Conservation (phyloP, 2,329 filamentous ascomycete genomes). For the Alternaria ethzedia region DNA sequence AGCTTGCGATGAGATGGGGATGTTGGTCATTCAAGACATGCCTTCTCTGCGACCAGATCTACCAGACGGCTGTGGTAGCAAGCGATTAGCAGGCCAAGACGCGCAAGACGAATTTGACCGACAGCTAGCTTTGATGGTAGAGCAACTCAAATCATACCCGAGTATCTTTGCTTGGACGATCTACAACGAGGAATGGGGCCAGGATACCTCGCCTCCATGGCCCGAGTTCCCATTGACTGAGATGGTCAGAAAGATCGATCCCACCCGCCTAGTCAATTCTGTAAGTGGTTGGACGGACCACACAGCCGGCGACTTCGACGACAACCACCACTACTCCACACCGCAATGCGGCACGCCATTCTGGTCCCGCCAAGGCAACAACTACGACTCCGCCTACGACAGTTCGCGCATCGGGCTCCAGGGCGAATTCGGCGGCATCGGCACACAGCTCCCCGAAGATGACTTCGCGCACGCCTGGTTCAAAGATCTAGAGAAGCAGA, state of each 20-base stretch:
- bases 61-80: slow-evolving; percentile 13
- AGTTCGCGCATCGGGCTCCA: slow-evolving; percentile 68
- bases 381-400: slow-evolving; percentile 59
- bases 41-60: slow-evolving; percentile 58
- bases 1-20: slow-evolving; percentile 69
- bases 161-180: slow-evolving; percentile 72
- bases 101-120: slow-evolving; percentile 70
- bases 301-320: slow-evolving; percentile 68
- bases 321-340: slow-evolving; percentile 75
- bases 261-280: slow-evolving; percentile 68
- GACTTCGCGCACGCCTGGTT: slow-evolving; percentile 68
- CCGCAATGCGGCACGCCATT: slow-evolving; percentile 75
- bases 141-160: slow-evolving; percentile 69
- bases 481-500: slow-evolving; percentile 64
- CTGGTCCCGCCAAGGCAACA: slow-evolving; percentile 64
- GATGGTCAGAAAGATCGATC: slow-evolving; percentile 63
- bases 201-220: slow-evolving; percentile 39
- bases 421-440: slow-evolving; percentile 74
- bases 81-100: slow-evolving; percentile 28
- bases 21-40: slow-evolving; percentile 76
- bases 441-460: slow-evolving; percentile 60
- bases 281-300: slow-evolving; percentile 72
- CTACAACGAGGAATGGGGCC: slow-evolving; percentile 77
- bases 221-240: slow-evolving; percentile 66
- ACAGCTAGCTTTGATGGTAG: slow-evolving; percentile 66